Conservation (phyloP, 78 protist species). For the Dictyostelium purpureum region DNA sequence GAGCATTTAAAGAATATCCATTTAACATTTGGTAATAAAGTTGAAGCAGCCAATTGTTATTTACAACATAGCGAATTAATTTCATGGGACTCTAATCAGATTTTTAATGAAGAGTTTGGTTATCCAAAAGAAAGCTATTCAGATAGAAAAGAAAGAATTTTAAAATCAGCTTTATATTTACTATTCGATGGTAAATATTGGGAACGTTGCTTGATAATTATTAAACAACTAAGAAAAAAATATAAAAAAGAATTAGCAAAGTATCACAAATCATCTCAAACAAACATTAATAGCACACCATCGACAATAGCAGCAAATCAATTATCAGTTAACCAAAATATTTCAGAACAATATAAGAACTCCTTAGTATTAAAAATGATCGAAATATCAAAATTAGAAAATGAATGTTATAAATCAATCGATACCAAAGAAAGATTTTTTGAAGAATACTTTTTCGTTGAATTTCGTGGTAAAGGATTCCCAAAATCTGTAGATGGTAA, state of each 20-base stretch:
- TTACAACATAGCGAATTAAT: conserved; percentile 55
- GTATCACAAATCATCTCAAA: too few species aligned
- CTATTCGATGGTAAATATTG: conserved; percentile 59
- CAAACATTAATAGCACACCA: not conserved
- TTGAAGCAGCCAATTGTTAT: conserved; percentile 50
- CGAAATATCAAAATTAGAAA: conserved; percentile 31
- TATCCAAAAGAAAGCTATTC: conserved; percentile 55
- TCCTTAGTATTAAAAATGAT: not conserved
- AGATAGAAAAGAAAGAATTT: conserved; percentile 57
- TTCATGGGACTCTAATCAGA: conserved; percentile 35
- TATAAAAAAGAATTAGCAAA: conserved; percentile 45
- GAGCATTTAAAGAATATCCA: conserved; percentile 56
- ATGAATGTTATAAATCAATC: conserved; percentile 51
- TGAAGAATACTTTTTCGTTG: conserved; percentile 81
- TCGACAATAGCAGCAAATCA: not conserved
- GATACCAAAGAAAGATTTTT: conserved; percentile 79
- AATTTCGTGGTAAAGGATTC: conserved; percentile 79
- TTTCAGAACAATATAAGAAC: not conserved
- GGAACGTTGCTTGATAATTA: conserved; percentile 40
- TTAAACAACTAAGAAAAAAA: conserved; percentile 58
- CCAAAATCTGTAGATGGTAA: conserved; percentile 71
- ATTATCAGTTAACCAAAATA: not conserved
- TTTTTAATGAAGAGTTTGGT: conserved; percentile 36
- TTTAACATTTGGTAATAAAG: conserved; percentile 53
- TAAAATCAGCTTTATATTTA: conserved; percentile 12